phyloP scores from a whole-genome alignment of 2,329 filamentous ascomycete species.

The Lachnellula arida region DNA sequence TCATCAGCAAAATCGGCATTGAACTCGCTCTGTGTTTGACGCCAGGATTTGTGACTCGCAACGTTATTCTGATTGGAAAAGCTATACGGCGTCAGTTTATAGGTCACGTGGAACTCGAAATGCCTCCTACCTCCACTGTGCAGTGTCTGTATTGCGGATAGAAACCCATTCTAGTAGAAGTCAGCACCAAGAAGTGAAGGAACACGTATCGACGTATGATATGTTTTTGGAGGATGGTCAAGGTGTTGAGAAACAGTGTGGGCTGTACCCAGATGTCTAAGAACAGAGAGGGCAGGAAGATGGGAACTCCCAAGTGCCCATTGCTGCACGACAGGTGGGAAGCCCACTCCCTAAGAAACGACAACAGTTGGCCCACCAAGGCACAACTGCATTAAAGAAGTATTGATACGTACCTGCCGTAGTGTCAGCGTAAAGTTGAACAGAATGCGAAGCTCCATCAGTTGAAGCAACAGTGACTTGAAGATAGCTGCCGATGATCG shows the following conservation, averaged over 20 bases:
- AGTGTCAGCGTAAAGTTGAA: constrained; percentile 69
- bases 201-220: too few relatives aligned
- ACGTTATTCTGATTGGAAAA: constrained; percentile 23
- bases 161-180: constrained; percentile 63
- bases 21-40: constrained; percentile 26
- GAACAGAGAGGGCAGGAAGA: too few relatives aligned
- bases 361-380: too few relatives aligned
- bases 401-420: constrained; percentile 52
- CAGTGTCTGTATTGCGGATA: constrained; percentile 50
- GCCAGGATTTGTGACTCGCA: constrained; percentile 21
- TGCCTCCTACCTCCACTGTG: constrained; percentile 54
- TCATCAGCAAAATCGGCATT: constrained; percentile 29
- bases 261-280: too few relatives aligned
- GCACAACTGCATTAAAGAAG: neutral
- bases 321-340: too few relatives aligned
- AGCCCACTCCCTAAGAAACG: too few relatives aligned
- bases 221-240: too few relatives aligned
- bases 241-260: too few relatives aligned
- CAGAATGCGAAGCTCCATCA: constrained; percentile 58
- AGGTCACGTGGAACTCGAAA: neutral
- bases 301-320: too few relatives aligned
- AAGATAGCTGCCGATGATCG: constrained; percentile 66
- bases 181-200: neutral
- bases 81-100: constrained; percentile 4
- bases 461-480: constrained; percentile 56